phyloP scores from a whole-genome alignment of 1,284 basidiomycete species.

The Taiwanofungus camphoratus region DNA sequence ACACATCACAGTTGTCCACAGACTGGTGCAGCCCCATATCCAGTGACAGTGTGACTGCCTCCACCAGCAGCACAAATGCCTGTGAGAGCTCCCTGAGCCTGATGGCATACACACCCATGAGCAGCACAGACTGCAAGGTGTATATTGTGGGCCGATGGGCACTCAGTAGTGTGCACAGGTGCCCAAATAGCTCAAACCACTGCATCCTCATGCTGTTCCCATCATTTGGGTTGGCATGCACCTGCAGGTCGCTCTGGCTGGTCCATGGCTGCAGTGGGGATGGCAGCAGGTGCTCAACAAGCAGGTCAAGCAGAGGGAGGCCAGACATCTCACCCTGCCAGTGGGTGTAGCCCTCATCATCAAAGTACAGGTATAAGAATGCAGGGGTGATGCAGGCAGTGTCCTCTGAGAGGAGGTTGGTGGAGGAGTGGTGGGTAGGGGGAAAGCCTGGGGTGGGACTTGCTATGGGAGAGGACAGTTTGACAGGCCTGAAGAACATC shows the following conservation, averaged over 20 bases:
- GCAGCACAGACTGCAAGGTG: slow-evolving; percentile 81
- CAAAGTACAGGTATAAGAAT: slow-evolving; percentile 75
- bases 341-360: slow-evolving; percentile 76
- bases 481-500: slow-evolving; percentile 58
- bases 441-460: slow-evolving; percentile 34
- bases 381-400: slow-evolving; percentile 55
- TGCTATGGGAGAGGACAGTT: slow-evolving; percentile 33
- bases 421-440: too few relatives aligned
- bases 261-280: slow-evolving; percentile 20
- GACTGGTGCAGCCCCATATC: slow-evolving; percentile 85
- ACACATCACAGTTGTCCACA: slow-evolving; percentile 81
- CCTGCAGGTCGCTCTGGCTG: slow-evolving; percentile 58
- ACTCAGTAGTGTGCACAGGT: slow-evolving; percentile 79
- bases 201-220: slow-evolving; percentile 82
- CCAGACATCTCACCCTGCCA: slow-evolving; percentile 91
- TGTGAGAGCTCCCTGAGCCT: slow-evolving; percentile 84
- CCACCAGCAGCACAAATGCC: slow-evolving; percentile 78
- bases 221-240: slow-evolving; percentile 73
- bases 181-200: slow-evolving; percentile 83
- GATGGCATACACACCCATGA: slow-evolving; percentile 84
- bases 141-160: slow-evolving; percentile 86
- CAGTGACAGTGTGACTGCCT: slow-evolving; percentile 77
- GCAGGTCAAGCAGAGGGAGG: slow-evolving; percentile 75
- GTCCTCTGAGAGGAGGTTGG: slow-evolving; percentile 40
- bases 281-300: slow-evolving; percentile 48